A percentile compares a stretch with the other conserved stretches of the same genome.
Evolutionary conservation across 768 basidiomycete species (phyloP).

Genomic region (Holtermanniella nyarrowii): DNA sequence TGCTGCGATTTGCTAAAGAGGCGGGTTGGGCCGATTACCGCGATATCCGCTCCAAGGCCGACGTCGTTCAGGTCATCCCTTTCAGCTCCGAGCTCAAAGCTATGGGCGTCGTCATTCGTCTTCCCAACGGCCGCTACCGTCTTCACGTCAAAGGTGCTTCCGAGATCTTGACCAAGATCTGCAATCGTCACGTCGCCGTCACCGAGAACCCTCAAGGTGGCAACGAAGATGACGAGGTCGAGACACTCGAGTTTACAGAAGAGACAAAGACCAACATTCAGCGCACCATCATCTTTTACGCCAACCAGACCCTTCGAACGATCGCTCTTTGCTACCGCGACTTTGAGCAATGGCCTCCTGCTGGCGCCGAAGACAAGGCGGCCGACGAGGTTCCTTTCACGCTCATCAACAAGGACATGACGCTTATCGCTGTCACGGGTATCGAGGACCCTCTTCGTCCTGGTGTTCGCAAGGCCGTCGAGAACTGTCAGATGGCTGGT

Average conservation of each 20-base stretch:
- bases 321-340: constrained; percentile 91
- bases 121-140: constrained; percentile 51
- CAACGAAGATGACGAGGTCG: constrained; percentile 42
- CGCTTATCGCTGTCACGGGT: constrained; percentile 78
- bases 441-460: constrained; percentile 92
- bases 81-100: constrained; percentile 89
- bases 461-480: constrained; percentile 80
- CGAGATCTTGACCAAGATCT: constrained; percentile 77
- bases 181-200: constrained; percentile 64
- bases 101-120: constrained; percentile 78
- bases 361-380: constrained; percentile 18
- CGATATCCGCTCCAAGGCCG: constrained; percentile 52
- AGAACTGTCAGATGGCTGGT: constrained; percentile 75
- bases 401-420: constrained; percentile 59
- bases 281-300: constrained; percentile 93
- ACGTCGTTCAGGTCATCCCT: constrained; percentile 76
- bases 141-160: constrained; percentile 86
- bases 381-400: constrained; percentile 47
- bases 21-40: constrained; percentile 66
- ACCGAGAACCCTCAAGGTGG: constrained; percentile 9
- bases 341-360: constrained; percentile 74
- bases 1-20: constrained; percentile 73
- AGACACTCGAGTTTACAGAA: constrained; percentile 55
- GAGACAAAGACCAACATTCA: constrained; percentile 66
- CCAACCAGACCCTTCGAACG: constrained; percentile 88